These are phyloP conservation scores for Coemansia sp. DNA, from an alignment of 192 early-diverging fungal species.

Conservation along the genomic window DNA sequence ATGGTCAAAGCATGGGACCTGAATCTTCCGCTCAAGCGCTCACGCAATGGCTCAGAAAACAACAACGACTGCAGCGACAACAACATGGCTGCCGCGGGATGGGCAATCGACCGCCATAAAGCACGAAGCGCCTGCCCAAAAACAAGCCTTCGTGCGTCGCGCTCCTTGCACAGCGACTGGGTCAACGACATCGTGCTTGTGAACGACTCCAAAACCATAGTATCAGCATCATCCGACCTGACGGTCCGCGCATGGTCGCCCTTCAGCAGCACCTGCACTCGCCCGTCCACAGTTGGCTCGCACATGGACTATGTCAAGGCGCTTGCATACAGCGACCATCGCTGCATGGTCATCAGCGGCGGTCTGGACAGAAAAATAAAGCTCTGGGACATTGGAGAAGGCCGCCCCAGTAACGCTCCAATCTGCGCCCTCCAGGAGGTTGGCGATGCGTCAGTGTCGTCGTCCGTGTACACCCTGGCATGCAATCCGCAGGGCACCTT, in stretches of 20 bases:
- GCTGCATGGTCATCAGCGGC: constrained; percentile 81
- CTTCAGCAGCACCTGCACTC: constrained; percentile 24
- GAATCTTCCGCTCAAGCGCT: constrained; percentile 23
- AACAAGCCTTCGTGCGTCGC: constrained; percentile 67
- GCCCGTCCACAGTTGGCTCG: constrained; percentile 64
- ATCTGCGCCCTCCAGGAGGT: constrained; percentile 48
- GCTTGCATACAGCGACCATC: constrained; percentile 71
- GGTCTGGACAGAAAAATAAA: constrained; percentile 86
- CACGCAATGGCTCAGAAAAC: constrained; percentile 2
- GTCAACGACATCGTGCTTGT: constrained; percentile 82
- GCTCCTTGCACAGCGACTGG: constrained; percentile 92
- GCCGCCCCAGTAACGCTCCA: constrained; percentile 52
- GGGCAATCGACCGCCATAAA: constrained; percentile 32
- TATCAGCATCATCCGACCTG: constrained; percentile 91
- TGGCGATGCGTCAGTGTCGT: constrained; percentile 36
- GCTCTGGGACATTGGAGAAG: constrained; percentile 83
- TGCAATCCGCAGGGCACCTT: constrained; percentile 75
- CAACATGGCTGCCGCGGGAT: background rate
- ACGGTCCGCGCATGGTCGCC: constrained; percentile 72
- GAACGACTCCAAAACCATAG: constrained; percentile 54
- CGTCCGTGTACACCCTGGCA: constrained; percentile 88
- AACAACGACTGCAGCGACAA: too few relatives aligned
- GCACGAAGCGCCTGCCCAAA: constrained; percentile 44
- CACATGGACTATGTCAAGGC: constrained; percentile 94
- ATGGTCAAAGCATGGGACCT: constrained; percentile 86